These are phyloP conservation scores for Nephelium lappaceum DNA, from an alignment of 345 rosid species.

Conservation along the genomic window DNA sequence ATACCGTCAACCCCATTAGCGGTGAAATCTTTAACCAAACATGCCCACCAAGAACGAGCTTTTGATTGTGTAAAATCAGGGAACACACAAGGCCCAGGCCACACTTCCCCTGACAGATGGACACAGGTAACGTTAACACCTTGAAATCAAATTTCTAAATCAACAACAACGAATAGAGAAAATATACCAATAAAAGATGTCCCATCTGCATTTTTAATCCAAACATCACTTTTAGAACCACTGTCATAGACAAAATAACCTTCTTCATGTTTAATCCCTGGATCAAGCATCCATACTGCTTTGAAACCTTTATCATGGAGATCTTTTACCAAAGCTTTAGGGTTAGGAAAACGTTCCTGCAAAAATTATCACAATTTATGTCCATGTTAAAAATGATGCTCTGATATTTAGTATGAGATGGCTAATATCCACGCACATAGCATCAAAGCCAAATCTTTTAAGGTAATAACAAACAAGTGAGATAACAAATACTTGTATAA, in stretches of 20 bases:
- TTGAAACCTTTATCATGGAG: slow-evolving; percentile 74
- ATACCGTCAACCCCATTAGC: slow-evolving; percentile 94
- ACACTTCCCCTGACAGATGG: slow-evolving; percentile 72
- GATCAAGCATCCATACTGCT: slow-evolving; percentile 98
- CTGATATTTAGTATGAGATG: neutral
- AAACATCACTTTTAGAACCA: slow-evolving; percentile 61
- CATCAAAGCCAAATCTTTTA: neutral
- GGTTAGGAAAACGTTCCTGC: slow-evolving; percentile 73
- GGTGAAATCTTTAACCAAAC: slow-evolving; percentile 69
- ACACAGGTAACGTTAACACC: slow-evolving; percentile 12
- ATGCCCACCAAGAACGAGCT: slow-evolving; percentile 90
- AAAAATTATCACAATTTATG: slow-evolving; percentile 15
- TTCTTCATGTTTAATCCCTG: slow-evolving; percentile 82
- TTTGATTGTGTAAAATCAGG: slow-evolving; percentile 83
- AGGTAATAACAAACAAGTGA: neutral
- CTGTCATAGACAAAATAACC: slow-evolving; percentile 70
- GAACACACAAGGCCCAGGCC: slow-evolving; percentile 95
- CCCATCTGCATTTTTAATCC: slow-evolving; percentile 75
- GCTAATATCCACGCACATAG: neutral
- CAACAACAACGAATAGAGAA: slow-evolving; percentile 8
- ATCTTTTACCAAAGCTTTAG: slow-evolving; percentile 58
- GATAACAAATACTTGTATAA: neutral
- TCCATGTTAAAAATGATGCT: neutral
- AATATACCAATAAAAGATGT: slow-evolving; percentile 61
- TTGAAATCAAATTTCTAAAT: slow-evolving; percentile 10